Percentiles rank a stretch among this genome's conserved stretches.
These are phyloP conservation scores for Ophiorrhiza pumila DNA, from an alignment of 257 asterid species.

Conservation along the genomic window DNA sequence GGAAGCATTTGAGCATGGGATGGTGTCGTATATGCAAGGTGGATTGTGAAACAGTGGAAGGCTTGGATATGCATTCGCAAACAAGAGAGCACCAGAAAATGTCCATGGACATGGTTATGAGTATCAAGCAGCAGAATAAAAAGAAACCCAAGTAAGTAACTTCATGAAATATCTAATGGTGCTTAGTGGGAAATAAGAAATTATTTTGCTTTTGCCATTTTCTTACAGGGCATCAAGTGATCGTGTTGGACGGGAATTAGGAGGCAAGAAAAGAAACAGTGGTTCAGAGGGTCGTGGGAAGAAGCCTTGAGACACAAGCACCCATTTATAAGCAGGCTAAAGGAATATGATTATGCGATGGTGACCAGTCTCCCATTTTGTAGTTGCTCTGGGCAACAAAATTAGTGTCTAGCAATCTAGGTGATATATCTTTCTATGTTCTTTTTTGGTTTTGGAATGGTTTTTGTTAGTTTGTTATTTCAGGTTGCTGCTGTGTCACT, in stretches of 20 bases:
- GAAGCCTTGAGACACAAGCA: conserved; percentile 39
- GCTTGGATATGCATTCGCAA: conserved; percentile 81
- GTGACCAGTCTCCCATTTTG: conserved; percentile 13
- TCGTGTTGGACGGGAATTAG: conserved; percentile 53
- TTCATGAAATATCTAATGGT: neutral
- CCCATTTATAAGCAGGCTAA: conserved; percentile 24
- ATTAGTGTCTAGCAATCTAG: conserved; percentile 30
- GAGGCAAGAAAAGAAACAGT: conserved; percentile 49
- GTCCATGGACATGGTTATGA: conserved; percentile 77
- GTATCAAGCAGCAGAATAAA: conserved; percentile 62
- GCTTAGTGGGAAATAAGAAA: conserved; percentile 10
- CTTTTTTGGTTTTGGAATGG: conserved; percentile 25
- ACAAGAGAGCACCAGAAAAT: conserved; percentile 80
- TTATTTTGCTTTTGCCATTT: conserved; percentile 21
- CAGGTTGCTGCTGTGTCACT: conserved; percentile 51
- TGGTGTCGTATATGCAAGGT: conserved; percentile 88
- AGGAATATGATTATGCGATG: conserved; percentile 28
- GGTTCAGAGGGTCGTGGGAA: conserved; percentile 54
- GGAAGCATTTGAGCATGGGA: conserved; percentile 58
- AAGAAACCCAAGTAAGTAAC: conserved; percentile 54
- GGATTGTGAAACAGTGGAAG: conserved; percentile 85
- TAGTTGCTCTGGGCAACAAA: conserved; percentile 32
- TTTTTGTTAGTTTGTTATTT: conserved; percentile 41
- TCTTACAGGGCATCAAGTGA: conserved; percentile 50
- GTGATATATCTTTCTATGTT: conserved; percentile 36